Conservation (phyloP, 345 rosid species). For the Anacardium occidentale region DNA sequence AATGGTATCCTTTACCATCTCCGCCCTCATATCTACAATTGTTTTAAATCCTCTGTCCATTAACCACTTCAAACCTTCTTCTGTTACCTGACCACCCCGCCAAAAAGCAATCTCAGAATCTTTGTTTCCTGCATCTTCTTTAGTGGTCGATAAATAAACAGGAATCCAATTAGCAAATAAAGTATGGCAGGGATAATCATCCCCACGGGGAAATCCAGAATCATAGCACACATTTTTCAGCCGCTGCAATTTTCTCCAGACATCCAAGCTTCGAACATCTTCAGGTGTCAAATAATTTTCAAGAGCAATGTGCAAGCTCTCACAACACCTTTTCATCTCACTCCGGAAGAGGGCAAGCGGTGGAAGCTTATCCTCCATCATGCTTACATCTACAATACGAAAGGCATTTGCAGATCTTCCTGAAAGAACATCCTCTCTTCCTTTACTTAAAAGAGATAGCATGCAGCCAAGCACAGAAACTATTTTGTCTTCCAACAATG, state of each 20-base stretch:
- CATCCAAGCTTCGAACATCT: constrained; percentile 58
- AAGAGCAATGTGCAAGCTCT: constrained; percentile 91
- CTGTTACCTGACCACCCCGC: constrained; percentile 89
- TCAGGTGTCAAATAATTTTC: constrained; percentile 75
- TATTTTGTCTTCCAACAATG: constrained; percentile 82
- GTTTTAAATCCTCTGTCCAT: constrained; percentile 73
- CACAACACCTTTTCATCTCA: constrained; percentile 97
- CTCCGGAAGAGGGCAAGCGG: constrained; percentile 87
- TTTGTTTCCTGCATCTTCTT: constrained; percentile 44
- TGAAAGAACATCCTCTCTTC: constrained; percentile 86
- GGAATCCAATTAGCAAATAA: constrained; percentile 84
- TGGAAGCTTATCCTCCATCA: constrained; percentile 70
- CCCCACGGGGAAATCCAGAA: constrained; percentile 73
- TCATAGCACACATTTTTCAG: constrained; percentile 92
- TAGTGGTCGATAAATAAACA: constrained; percentile 56
- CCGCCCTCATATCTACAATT: constrained; percentile 84
- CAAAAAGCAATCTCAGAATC: constrained; percentile 79
- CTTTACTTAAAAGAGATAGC: constrained; percentile 79
- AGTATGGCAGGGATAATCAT: constrained; percentile 63
- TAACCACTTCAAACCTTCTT: constrained; percentile 85
- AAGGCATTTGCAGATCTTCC: constrained; percentile 71
- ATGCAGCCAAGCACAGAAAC: constrained; percentile 93
- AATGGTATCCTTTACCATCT: constrained; percentile 72
- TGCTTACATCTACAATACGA: constrained; percentile 43
- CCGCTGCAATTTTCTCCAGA: constrained; percentile 93